Evolutionary conservation across 169 alveolate species (phyloP).

Genomic region (Cyclospora cayetanensis): DNA sequence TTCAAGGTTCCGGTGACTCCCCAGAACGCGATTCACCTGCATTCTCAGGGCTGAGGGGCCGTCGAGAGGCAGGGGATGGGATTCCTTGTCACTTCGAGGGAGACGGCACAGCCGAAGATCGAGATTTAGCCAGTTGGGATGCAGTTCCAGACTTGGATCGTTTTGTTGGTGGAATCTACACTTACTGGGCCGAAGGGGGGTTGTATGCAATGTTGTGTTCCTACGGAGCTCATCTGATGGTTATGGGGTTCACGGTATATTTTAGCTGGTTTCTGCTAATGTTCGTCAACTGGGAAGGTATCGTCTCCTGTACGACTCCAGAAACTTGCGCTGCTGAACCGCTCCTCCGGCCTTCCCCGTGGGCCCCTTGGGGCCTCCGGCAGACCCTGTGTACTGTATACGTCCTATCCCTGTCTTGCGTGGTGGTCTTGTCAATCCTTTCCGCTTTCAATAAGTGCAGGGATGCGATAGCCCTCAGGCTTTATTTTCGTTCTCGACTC

Average conservation of each 20-base stretch:
- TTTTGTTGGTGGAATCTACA: slow-evolving; percentile 21
- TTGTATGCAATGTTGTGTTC: slow-evolving; percentile 4
- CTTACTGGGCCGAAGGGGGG: slow-evolving; percentile 63
- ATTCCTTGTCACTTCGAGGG: not conserved
- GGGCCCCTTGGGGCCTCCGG: slow-evolving; percentile 1
- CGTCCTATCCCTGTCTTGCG: not conserved
- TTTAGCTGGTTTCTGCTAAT: slow-evolving; percentile 34
- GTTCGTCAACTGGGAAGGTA: slow-evolving; percentile 65
- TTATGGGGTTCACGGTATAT: slow-evolving; percentile 48
- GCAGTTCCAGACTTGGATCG: not conserved
- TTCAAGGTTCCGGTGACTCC: not conserved
- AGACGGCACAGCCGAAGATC: not conserved
- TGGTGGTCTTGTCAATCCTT: not conserved
- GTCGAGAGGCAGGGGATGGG: not conserved
- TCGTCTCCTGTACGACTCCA: slow-evolving; percentile 34
- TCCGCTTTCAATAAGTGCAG: not conserved
- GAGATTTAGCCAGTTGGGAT: not conserved
- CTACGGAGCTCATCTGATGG: slow-evolving; percentile 43
- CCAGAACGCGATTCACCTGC: not conserved
- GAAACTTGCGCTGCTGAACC: slow-evolving; percentile 38
- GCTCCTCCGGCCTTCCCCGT: slow-evolving; percentile 1
- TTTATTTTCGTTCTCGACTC: slow-evolving; percentile 6
- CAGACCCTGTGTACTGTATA: slow-evolving; percentile 11
- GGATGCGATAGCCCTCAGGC: not conserved
- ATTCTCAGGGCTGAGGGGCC: not conserved